Conservation (phyloP, 306 rosid species). For the Quercus dentata region DNA sequence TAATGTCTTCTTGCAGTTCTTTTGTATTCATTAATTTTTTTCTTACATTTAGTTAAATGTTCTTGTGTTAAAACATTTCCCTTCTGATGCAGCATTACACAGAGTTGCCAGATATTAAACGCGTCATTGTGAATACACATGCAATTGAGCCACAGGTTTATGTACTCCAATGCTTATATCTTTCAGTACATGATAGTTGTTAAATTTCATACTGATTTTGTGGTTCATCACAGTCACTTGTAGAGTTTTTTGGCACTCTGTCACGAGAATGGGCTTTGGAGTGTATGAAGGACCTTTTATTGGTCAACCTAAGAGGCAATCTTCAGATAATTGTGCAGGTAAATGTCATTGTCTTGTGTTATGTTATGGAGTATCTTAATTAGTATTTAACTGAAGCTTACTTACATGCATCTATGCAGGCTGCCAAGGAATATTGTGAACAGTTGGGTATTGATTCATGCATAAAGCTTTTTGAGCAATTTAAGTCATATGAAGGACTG, state of each 20-base stretch:
- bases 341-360: slow-evolving; percentile 5
- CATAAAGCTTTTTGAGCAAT: slow-evolving; percentile 96
- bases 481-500: slow-evolving; percentile 93
- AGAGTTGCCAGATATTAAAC: slow-evolving; percentile 96
- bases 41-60: slow-evolving; percentile 6
- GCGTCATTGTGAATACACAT: slow-evolving; percentile 96
- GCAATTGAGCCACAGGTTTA: slow-evolving; percentile 98
- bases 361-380: neutral
- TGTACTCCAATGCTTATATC: slow-evolving; percentile 24
- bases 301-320: slow-evolving; percentile 97
- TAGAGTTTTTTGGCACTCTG: slow-evolving; percentile 93
- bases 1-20: slow-evolving; percentile 35
- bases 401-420: slow-evolving; percentile 44
- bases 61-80: slow-evolving; percentile 17
- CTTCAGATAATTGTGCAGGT: slow-evolving; percentile 99
- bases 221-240: slow-evolving; percentile 69
- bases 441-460: slow-evolving; percentile 92
- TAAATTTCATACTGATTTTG: slow-evolving; percentile 17
- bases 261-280: slow-evolving; percentile 97
- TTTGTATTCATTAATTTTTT: neutral
- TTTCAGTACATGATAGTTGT: neutral
- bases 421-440: slow-evolving; percentile 96
- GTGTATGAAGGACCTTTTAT: slow-evolving; percentile 96
- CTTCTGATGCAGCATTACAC: slow-evolving; percentile 84
- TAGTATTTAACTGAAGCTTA: slow-evolving; percentile 22